Evolutionary conservation across 176 grass and related monocot genomes (phyloP).

Genomic region (Carex scoparia): DNA sequence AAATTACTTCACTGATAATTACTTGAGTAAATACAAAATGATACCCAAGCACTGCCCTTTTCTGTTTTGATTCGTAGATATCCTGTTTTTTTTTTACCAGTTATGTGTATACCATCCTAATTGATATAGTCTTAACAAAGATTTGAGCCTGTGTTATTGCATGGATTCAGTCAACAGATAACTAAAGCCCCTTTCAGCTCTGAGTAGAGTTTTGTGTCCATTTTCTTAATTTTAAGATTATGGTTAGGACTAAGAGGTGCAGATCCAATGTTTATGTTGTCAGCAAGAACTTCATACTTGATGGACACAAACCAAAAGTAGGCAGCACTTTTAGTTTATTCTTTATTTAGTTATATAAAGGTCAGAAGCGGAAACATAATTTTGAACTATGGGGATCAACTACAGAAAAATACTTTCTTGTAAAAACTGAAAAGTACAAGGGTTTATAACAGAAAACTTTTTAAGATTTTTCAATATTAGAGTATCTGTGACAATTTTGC

Average conservation of each 20-base stretch:
- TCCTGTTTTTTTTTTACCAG: neutral
- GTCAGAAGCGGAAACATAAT: neutral
- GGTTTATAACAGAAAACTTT: neutral
- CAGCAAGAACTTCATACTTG: neutral
- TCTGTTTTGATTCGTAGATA: neutral
- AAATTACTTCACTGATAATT: neutral
- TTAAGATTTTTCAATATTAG: neutral
- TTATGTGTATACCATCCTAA: neutral
- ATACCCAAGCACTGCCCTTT: neutral
- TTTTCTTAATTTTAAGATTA: neutral
- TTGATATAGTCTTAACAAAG: neutral
- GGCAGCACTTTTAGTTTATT: neutral
- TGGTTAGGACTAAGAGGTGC: neutral
- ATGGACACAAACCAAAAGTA: neutral
- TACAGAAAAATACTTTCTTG: neutral
- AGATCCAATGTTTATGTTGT: neutral
- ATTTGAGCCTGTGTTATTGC: neutral
- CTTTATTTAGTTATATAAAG: neutral
- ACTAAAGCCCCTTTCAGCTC: neutral
- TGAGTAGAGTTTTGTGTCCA: neutral
- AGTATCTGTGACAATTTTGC: neutral
- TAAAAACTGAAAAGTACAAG: neutral
- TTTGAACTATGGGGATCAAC: neutral
- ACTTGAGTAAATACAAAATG: neutral
- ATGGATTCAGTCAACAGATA: neutral